Base-by-base conservation (phyloP, 2,329 filamentous ascomycete species). In the Coniochaeta ligniaria region DNA sequence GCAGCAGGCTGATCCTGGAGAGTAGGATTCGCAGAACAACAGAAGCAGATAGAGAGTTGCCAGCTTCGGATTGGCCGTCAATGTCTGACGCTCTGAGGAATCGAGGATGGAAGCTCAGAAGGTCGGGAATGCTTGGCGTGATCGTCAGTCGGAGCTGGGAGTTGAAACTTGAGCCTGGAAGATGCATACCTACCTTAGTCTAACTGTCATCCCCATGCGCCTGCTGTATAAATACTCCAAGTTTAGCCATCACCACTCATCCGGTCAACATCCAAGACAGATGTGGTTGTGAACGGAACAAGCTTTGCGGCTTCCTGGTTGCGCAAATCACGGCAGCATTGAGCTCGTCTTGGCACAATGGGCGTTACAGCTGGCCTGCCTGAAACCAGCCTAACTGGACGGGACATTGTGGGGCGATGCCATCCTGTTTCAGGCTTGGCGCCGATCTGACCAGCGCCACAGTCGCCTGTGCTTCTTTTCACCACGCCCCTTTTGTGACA, bases 401-500 rank as follows among this genome's bases (percentile, higher is more conserved):
- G 47, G 47, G 47, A 52, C 16, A 17, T 12, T 17, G 31, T 35
- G 54, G 54, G 26, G 54, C n/a, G 14, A 9, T 36, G 7, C 31
- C 8, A 26, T 31, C 54, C 6, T 56, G 61, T 62, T 62, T 62
- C 61, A 62, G 60, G 50, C 63, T 64, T 59, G 63, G 59, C 60
- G 54, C 31, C 52, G 60, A 61, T 60, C 58, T 24, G 31, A 50
- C 54, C 58, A 50, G n/a, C 20, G 20, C 28, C 28, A 31, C 28
- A 31, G 11, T 20, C 20, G 11, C n/a, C n/a, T 47, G 20, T 26
- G 6, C 47, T 17, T 28, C 47, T 31, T 31, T 52, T 31, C 47
- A 52, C 24, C 11, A 26, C 2, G 6, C 35, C 7, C 35, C 28
- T 31, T 31, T 31, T 9, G 5, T 31, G 5, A 31, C 28, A 6